Base-by-base conservation (phyloP, 2,329 filamentous ascomycete genomes). In the Teratosphaeria pseudoeucalypti region DNA sequence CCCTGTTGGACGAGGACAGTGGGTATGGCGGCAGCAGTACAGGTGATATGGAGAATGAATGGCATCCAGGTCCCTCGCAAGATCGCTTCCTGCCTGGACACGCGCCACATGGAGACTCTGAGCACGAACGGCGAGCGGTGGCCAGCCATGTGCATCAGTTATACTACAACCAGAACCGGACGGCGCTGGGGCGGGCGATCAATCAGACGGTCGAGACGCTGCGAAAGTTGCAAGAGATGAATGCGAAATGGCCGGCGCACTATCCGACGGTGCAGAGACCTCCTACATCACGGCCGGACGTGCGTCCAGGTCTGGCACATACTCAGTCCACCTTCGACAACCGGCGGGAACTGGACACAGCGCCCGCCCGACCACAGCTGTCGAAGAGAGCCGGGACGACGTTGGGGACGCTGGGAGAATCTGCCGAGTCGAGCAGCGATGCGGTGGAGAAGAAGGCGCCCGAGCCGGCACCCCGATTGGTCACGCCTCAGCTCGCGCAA, bases 101-200 rank as follows among this genome's bases (percentile, higher is more conserved):
- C 69, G 82, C 82, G 32, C 77, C 82, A 55, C 75, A 79, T 32
- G 81, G 80, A 66, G 76, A 80, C 55, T 74, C 77, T 70, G 85
- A 88, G 57, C 78, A 84, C 64, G 87, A 90, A 70, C 82, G 82
- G 68, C 82, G 83, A 65, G 78, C 82, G 53, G 84, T 92, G 65
- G 87, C 90, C 43, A 89, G 87, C 70, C 90, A 95, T 74, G 85
- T 96, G 55, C 88, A 95, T 70, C 94, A 97, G 76, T 82, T 97
- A 65, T 90, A 89, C 80, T 96, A 96, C 77, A 97, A 97, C 74
- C 85, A 90, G 69, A 96, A 97, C 73, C 86, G 92, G 61, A 89
- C 86, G 6, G 85, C 89, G 34, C 83, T 99, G n/a, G 90, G 85
- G 52, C 87, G 92, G 61, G 88, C 91, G 14, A 96, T 99, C 71